Conservation (phyloP, 2,329 filamentous ascomycete genomes). For the Clarireedia sp. region DNA sequence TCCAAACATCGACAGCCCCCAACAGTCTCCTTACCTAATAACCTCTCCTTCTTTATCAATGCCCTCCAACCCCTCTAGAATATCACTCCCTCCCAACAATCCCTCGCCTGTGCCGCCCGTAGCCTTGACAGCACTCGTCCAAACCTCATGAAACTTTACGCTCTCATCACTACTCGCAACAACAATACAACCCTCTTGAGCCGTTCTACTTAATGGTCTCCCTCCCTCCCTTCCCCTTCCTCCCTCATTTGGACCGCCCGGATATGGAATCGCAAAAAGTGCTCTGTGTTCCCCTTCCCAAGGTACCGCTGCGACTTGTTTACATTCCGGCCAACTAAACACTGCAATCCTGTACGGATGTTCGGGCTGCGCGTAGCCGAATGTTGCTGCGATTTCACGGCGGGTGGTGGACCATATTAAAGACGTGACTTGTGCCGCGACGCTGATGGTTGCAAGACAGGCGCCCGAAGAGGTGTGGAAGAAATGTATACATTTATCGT, state of each 20-base stretch:
- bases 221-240: conserved; percentile 38
- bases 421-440: conserved; percentile 86
- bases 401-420: conserved; percentile 82
- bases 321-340: conserved; percentile 90
- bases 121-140: conserved; percentile 56
- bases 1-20: neutral
- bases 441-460: conserved; percentile 81
- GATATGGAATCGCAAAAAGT: conserved; percentile 81
- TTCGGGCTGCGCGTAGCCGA: conserved; percentile 86
- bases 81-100: conserved; percentile 72
- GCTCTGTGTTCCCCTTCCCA: conserved; percentile 76
- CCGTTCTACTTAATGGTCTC: conserved; percentile 46
- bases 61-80: conserved; percentile 73
- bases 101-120: conserved; percentile 45
- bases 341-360: conserved; percentile 85
- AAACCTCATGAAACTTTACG: conserved; percentile 94
- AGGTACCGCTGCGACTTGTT: conserved; percentile 74
- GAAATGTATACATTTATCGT: conserved; percentile 94
- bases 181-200: conserved; percentile 74
- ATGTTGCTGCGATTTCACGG: conserved; percentile 84
- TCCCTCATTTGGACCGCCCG: conserved; percentile 45
- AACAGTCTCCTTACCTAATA: conserved; percentile 46
- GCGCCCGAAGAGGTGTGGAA: conserved; percentile 81
- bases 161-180: conserved; percentile 87
- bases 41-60: conserved; percentile 67